These are phyloP conservation scores for Ustilago xerochloae DNA, from an alignment of 1,284 basidiomycete species.

Conservation along the genomic window DNA sequence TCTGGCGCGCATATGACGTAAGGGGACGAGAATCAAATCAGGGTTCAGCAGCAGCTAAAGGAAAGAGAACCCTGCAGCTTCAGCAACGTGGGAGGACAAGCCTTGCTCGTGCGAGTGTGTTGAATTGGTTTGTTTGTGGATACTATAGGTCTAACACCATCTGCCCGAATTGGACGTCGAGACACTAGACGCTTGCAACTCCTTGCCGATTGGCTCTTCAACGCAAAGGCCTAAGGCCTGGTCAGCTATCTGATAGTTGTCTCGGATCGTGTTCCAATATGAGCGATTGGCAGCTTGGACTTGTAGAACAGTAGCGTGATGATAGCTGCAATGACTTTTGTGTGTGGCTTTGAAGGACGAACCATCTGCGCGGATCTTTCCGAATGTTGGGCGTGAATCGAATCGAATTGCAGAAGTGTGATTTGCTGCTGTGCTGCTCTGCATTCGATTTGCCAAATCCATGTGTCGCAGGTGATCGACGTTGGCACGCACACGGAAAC, in stretches of 20 bases:
- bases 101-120: constrained; percentile 1
- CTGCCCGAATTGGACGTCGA: too few relatives aligned
- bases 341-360: not conserved
- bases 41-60: not conserved
- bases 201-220: not conserved
- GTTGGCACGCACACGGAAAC: not conserved
- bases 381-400: not conserved
- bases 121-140: not conserved
- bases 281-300: too few relatives aligned
- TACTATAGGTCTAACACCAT: not conserved
- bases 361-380: not conserved
- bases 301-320: too few relatives aligned
- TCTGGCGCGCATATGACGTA: too few relatives aligned
- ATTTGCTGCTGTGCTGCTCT: constrained; percentile 7
- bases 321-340: not conserved
- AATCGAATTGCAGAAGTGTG: not conserved
- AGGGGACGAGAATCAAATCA: not conserved
- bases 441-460: not conserved
- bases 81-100: not conserved
- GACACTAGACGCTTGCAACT: too few relatives aligned
- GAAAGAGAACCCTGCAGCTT: constrained; percentile 2
- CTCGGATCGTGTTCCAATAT: too few relatives aligned
- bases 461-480: constrained; percentile 3
- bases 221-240: too few relatives aligned
- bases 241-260: too few relatives aligned